phyloP scores from a whole-genome alignment of 208 protist species.

The Crithidia bombi region DNA sequence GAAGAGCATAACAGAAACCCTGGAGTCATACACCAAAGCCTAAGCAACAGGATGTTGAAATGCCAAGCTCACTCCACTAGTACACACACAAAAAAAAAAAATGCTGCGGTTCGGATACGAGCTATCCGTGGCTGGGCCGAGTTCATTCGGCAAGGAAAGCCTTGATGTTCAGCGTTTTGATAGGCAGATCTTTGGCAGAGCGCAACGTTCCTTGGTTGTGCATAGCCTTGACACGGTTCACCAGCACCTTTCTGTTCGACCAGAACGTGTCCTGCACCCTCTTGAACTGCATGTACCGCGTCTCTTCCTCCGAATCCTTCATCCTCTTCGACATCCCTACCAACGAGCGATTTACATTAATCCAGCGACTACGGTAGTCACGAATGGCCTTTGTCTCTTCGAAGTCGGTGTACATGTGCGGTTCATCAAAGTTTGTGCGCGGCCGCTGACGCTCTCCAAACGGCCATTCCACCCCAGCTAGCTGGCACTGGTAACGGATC shows the following conservation, averaged over 20 bases:
- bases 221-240: constrained; percentile 93
- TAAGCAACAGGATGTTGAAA: too few relatives aligned
- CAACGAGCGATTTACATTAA: constrained; percentile 91
- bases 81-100: neutral
- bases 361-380: constrained; percentile 92
- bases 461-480: constrained; percentile 81
- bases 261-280: constrained; percentile 90
- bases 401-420: constrained; percentile 89
- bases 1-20: too few relatives aligned
- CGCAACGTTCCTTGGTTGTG: constrained; percentile 79
- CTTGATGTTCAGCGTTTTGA: constrained; percentile 89
- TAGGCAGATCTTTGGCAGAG: constrained; percentile 78
- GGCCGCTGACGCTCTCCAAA: constrained; percentile 80
- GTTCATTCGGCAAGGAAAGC: constrained; percentile 74
- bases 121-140: neutral
- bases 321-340: constrained; percentile 89
- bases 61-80: too few relatives aligned
- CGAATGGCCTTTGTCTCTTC: constrained; percentile 88
- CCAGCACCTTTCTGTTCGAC: constrained; percentile 89
- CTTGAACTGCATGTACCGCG: constrained; percentile 86
- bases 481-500: constrained; percentile 84
- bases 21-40: too few relatives aligned
- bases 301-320: constrained; percentile 89
- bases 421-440: constrained; percentile 91
- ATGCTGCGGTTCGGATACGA: too few relatives aligned